Evolutionary conservation across 495 filamentous ascomycete species (phyloP), one percentile per base, ranked within the genome.

Genomic region (Clohesyomyces aquaticus): DNA sequence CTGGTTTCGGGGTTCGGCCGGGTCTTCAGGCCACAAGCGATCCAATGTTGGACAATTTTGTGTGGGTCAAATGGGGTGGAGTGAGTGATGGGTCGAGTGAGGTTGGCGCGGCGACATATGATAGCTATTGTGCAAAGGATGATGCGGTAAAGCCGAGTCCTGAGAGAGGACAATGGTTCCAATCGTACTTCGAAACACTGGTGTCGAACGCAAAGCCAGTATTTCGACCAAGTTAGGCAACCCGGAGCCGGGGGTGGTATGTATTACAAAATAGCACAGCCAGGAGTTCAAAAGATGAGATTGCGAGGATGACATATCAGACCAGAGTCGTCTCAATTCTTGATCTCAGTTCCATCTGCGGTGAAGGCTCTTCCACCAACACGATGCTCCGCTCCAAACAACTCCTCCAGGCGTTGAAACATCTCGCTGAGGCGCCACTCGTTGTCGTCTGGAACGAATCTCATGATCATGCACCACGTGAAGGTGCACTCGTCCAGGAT

Each of bases 31-130:
- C 23, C 19, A 59, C 26, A 12, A 45, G 29, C 8, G 29, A 43
- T 47, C 14, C 26, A 2, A 18, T 32, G 16, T n/a, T 54, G 2
- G 61, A 65, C 26, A 23, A 42, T 12, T 59, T 65, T 45, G 55
- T 65, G 23, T 65, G 61, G 61, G 61, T 47, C 19, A 58, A 45
- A 43, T 18, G 16, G 27, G 54, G 32, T 16, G 61, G 61, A 11
- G 6, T 27, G 8, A 58, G 54, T 52, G 61, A 65, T 59, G 61
- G 61, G 21, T 52, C 61, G 28, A 65, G 55, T 49, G 61, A 65
- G 19, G 21, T 19, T 53, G 22, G 11, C 14, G 4, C 25, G 1
- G 9, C 4, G n/a, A 23, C 11, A 0, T 65, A 59, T 38, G 29
- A 58, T 16, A 32, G 23, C 6, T 18, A 11, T 43, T 65, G 61